These are phyloP conservation scores for Cyberlindnera americana DNA, from an alignment of 805 yeast species.

Conservation along the genomic window DNA sequence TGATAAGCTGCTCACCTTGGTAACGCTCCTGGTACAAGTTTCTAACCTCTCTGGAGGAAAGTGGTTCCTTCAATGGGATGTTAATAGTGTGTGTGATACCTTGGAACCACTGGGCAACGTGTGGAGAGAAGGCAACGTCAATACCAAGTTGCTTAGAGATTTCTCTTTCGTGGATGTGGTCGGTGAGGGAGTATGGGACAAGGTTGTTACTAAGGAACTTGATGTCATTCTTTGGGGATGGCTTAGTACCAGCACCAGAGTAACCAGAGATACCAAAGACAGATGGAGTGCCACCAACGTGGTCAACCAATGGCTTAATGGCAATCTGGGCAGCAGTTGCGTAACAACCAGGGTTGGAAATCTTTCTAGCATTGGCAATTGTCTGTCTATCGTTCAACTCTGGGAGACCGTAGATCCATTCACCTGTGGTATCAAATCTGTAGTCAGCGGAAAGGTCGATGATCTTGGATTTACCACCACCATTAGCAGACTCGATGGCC, in stretches of 20 bases:
- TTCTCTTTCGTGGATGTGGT: slow-evolving; percentile 95
- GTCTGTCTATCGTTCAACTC: slow-evolving; percentile 70
- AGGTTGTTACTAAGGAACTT: slow-evolving; percentile 72
- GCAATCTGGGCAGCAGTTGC: slow-evolving; percentile 98
- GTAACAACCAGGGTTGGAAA: slow-evolving; percentile 97
- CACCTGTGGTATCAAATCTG: slow-evolving; percentile 83
- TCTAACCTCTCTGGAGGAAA: slow-evolving; percentile 80
- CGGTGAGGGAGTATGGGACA: slow-evolving; percentile 93
- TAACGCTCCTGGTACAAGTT: slow-evolving; percentile 84
- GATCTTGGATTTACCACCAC: slow-evolving; percentile 69
- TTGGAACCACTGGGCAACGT: slow-evolving; percentile 99
- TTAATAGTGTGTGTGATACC: slow-evolving; percentile 92
- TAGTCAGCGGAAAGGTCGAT: slow-evolving; percentile 94
- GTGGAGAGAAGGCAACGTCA: slow-evolving; percentile 89
- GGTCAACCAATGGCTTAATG: slow-evolving; percentile 77
- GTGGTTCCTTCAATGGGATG: slow-evolving; percentile 71
- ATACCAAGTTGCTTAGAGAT: slow-evolving; percentile 76
- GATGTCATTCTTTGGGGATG: slow-evolving; percentile 91
- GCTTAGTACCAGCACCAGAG: slow-evolving; percentile 99
- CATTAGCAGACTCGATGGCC: slow-evolving; percentile 64
- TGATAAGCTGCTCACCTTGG: slow-evolving; percentile 79
- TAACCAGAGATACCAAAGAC: slow-evolving; percentile 97
- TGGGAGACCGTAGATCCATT: slow-evolving; percentile 95
- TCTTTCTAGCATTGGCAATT: slow-evolving; percentile 71
- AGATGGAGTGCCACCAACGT: slow-evolving; percentile 69